Evolutionary conservation across 495 filamentous ascomycete genomes (phyloP).

Genomic region (Penicillium longicatenatum): DNA sequence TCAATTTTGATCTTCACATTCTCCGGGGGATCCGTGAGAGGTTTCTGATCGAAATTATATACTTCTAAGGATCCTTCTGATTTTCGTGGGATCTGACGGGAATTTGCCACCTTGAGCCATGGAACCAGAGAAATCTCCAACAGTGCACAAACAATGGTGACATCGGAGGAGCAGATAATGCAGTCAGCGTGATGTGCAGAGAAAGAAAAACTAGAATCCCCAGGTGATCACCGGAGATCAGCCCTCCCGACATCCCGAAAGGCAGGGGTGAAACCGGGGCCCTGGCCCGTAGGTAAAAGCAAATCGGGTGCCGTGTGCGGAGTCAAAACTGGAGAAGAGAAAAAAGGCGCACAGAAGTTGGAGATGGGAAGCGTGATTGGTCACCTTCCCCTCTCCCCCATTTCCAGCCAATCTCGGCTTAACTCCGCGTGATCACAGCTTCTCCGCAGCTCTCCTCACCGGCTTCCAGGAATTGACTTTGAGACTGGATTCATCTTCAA

Average conservation of each 20-base stretch:
- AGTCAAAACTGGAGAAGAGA: conserved; percentile 9
- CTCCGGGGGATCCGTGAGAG: background rate
- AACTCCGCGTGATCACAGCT: conserved; percentile 15
- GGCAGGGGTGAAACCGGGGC: conserved; percentile 22
- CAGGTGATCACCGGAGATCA: conserved; percentile 9
- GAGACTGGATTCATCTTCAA: background rate
- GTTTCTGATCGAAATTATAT: background rate
- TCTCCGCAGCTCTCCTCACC: conserved; percentile 14
- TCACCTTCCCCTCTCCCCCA: conserved; percentile 3
- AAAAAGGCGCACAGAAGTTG: conserved; percentile 12
- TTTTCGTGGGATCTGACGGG: background rate
- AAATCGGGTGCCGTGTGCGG: conserved; percentile 19
- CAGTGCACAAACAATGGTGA: background rate
- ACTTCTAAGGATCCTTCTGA: background rate
- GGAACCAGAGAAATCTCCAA: background rate
- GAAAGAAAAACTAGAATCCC: background rate
- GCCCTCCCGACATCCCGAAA: conserved; percentile 1
- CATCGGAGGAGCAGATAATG: background rate
- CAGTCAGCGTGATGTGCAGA: background rate
- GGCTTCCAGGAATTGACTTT: background rate
- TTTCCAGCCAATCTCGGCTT: conserved; percentile 12
- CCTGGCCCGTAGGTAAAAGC: background rate
- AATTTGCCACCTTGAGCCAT: conserved; percentile 1
- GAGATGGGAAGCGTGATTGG: conserved; percentile 7
- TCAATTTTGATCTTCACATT: no score